phyloP scores from a whole-genome alignment of 768 basidiomycete species.

The Cantharellus anzutake region DNA sequence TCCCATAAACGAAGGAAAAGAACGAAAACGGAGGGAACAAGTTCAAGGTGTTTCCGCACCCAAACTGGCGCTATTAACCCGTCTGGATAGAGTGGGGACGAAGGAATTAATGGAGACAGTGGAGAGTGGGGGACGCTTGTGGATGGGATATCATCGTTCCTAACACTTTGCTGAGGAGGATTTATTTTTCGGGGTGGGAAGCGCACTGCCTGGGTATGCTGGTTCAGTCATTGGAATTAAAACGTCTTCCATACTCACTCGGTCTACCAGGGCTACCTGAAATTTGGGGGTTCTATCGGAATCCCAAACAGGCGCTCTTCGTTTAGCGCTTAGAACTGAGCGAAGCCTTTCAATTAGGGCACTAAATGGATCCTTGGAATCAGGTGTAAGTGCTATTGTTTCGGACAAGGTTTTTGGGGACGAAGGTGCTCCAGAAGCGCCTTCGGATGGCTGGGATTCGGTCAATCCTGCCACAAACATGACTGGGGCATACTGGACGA shows the following conservation, averaged over 20 bases:
- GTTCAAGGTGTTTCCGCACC: slow-evolving; percentile 87
- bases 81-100: slow-evolving; percentile 84
- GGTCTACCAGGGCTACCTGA: slow-evolving; percentile 71
- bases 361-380: slow-evolving; percentile 35
- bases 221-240: slow-evolving; percentile 1
- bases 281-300: slow-evolving; percentile 27
- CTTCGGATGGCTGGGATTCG: slow-evolving; percentile 2
- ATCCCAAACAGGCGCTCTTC: slow-evolving; percentile 15
- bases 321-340: slow-evolving; percentile 33
- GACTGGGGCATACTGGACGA: slow-evolving; percentile 76
- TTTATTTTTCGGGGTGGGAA: slow-evolving; percentile 73
- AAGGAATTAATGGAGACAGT: slow-evolving; percentile 74
- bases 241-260: slow-evolving; percentile 19
- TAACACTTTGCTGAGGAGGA: slow-evolving; percentile 29
- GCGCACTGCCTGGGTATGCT: slow-evolving; percentile 34
- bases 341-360: slow-evolving; percentile 42
- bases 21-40: slow-evolving; percentile 86
- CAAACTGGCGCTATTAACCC: slow-evolving; percentile 95
- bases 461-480: slow-evolving; percentile 90
- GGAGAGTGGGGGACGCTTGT: slow-evolving; percentile 56
- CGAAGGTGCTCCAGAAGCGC: neutral
- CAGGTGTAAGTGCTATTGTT: no score
- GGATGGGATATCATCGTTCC: slow-evolving; percentile 21
- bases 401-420: no score
- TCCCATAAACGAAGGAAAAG: slow-evolving; percentile 78